These are phyloP conservation scores for Waitea zeae DNA, from an alignment of 1,284 basidiomycete species.

Conservation along the genomic window DNA sequence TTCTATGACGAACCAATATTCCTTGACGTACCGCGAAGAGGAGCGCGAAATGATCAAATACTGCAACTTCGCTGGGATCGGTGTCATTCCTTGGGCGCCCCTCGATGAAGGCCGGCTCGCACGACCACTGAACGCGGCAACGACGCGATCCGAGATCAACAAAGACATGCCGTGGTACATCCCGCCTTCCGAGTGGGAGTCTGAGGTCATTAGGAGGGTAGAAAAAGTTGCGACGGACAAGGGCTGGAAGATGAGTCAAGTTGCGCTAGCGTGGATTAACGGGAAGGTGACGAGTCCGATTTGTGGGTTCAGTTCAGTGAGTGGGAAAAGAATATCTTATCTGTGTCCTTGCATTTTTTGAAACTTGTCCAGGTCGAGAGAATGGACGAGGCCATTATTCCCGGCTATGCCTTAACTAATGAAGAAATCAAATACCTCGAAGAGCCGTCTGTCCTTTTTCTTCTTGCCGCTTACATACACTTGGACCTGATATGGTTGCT, in stretches of 20 bases:
- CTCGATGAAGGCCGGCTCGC: conserved; percentile 21
- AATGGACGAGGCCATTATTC: not conserved
- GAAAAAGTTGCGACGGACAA: conserved; percentile 25
- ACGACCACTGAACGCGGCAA: conserved; percentile 17
- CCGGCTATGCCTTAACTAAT: conserved; percentile 4
- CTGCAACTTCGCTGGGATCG: conserved; percentile 27
- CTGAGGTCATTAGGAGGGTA: conserved; percentile 12
- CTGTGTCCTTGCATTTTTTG: not conserved
- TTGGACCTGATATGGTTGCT: too few relatives aligned
- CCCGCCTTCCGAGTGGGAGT: too few relatives aligned
- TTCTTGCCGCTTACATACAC: too few relatives aligned
- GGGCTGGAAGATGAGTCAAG: conserved; percentile 21
- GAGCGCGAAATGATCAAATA: conserved; percentile 20
- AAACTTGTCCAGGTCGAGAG: not conserved
- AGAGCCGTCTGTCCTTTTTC: too few relatives aligned
- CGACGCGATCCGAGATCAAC: too few relatives aligned
- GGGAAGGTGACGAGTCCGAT: conserved; percentile 28
- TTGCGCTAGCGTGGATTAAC: conserved; percentile 21
- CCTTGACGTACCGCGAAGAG: conserved; percentile 14
- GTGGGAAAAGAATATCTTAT: conserved; percentile 19
- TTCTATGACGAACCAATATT: conserved; percentile 23
- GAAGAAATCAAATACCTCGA: conserved; percentile 7
- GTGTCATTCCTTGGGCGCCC: conserved; percentile 23
- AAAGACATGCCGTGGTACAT: too few relatives aligned
- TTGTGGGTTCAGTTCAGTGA: conserved; percentile 34